Percentiles rank a stretch among this genome's conserved stretches.
Conservation (phyloP, 106 monocot species). For the Triglochin maritima region DNA sequence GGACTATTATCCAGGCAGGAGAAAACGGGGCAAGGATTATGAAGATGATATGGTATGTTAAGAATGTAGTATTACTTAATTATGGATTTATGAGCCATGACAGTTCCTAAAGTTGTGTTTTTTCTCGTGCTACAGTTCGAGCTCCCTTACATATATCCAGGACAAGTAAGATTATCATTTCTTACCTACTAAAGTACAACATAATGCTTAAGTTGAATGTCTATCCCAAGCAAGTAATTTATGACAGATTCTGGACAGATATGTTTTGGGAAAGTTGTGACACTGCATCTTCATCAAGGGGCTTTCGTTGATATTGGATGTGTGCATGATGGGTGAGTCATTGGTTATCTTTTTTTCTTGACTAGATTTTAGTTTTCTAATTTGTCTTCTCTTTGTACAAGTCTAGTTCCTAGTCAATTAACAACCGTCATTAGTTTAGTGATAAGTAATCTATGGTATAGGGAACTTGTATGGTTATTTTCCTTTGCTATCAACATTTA, state of each 20-base stretch:
- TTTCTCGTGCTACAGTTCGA: conserved; percentile 54
- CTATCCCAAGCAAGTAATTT: background rate
- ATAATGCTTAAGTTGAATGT: background rate
- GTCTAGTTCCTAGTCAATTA: background rate
- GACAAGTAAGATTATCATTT: conserved; percentile 45
- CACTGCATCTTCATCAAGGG: conserved; percentile 82
- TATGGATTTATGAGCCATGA: background rate
- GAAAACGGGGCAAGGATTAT: conserved; percentile 94
- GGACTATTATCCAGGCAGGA: conserved; percentile 94
- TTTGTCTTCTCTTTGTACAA: background rate
- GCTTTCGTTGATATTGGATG: conserved; percentile 98
- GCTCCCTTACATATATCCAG: conserved; percentile 94
- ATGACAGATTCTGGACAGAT: conserved; percentile 33
- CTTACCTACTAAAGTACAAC: background rate
- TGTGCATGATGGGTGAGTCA: conserved; percentile 76
- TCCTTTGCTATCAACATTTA: background rate
- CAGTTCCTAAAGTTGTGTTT: background rate
- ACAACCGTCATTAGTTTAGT: no score
- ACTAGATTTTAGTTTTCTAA: background rate
- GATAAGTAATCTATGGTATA: no score
- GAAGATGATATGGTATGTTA: conserved; percentile 82
- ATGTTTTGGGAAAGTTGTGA: conserved; percentile 66
- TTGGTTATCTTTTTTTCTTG: background rate
- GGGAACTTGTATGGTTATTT: background rate
- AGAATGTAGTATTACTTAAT: background rate